These are phyloP conservation scores for Spergularia marina DNA, from an alignment of 148 eudicot genomes.

Conservation along the genomic window DNA sequence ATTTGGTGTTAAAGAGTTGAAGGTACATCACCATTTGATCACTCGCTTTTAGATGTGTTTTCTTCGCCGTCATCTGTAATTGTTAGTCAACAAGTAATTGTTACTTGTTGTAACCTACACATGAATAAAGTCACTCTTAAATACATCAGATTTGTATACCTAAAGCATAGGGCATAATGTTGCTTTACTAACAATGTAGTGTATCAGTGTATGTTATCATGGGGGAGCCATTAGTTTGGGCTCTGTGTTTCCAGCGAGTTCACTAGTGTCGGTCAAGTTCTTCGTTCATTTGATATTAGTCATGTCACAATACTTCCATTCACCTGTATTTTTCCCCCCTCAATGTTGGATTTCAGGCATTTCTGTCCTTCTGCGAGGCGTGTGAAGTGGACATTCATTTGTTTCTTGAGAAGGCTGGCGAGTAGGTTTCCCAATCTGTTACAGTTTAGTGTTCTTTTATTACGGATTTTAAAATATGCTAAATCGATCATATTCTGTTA, in stretches of 20 bases:
- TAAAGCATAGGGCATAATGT: neutral
- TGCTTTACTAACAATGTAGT: neutral
- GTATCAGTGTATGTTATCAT: neutral
- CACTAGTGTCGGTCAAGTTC: neutral
- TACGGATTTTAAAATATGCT: neutral
- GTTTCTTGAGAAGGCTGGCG: conserved; percentile 92
- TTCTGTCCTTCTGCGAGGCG: conserved; percentile 87
- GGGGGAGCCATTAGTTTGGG: neutral
- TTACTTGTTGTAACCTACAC: neutral
- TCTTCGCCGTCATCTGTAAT: neutral
- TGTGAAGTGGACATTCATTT: conserved; percentile 92
- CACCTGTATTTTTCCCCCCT: neutral
- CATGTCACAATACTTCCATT: conserved; percentile 5
- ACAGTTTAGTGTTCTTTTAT: neutral
- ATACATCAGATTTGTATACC: neutral
- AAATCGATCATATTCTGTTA: neutral
- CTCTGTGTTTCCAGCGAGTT: neutral
- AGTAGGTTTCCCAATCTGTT: conserved; percentile 53
- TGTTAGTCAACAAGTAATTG: neutral
- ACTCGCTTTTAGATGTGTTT: neutral
- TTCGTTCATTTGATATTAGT: neutral
- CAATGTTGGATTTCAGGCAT: conserved; percentile 58
- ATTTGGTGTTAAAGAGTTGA: conserved; percentile 84
- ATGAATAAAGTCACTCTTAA: neutral
- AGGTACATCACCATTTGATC: conserved; percentile 41